phyloP scores from a whole-genome alignment of 2,329 filamentous ascomycete species.

The Xylaria hypoxylon region DNA sequence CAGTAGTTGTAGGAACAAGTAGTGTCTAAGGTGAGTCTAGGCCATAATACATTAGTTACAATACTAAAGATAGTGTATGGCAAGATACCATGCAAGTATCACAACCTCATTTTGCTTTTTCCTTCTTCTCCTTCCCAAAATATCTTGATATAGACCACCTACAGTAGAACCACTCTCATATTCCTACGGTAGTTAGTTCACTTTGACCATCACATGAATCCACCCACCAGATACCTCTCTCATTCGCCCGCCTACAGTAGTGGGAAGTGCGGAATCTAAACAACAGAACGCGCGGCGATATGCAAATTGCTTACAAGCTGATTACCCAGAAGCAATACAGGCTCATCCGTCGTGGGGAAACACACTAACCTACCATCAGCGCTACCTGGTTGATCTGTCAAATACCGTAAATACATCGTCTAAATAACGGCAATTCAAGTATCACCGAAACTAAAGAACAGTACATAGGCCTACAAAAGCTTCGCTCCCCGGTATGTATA shows the following conservation, averaged over 20 bases:
- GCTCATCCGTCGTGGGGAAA: not conserved
- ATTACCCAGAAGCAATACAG: constrained; percentile 3
- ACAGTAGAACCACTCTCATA: not conserved
- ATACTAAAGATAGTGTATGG: not conserved
- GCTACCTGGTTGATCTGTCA: too few relatives aligned
- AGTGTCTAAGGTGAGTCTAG: not conserved
- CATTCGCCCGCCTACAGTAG: not conserved
- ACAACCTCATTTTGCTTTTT: constrained; percentile 1
- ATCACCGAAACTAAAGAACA: too few relatives aligned
- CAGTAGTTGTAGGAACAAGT: not conserved
- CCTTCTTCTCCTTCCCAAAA: not conserved
- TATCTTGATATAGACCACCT: too few relatives aligned
- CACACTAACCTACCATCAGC: not conserved
- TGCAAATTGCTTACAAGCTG: constrained; percentile 22
- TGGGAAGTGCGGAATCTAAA: not conserved
- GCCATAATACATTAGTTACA: not conserved
- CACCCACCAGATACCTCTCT: not conserved
- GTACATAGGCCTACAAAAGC: too few relatives aligned
- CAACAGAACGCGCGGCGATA: not conserved
- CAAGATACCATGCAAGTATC: not conserved
- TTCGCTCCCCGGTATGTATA: too few relatives aligned
- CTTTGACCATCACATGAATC: not conserved
- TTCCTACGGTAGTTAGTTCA: not conserved
- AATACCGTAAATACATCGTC: too few relatives aligned
- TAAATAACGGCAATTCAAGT: too few relatives aligned